Evolutionary conservation across 768 basidiomycete species (phyloP).

Genomic region (Naganishia friedmannii): DNA sequence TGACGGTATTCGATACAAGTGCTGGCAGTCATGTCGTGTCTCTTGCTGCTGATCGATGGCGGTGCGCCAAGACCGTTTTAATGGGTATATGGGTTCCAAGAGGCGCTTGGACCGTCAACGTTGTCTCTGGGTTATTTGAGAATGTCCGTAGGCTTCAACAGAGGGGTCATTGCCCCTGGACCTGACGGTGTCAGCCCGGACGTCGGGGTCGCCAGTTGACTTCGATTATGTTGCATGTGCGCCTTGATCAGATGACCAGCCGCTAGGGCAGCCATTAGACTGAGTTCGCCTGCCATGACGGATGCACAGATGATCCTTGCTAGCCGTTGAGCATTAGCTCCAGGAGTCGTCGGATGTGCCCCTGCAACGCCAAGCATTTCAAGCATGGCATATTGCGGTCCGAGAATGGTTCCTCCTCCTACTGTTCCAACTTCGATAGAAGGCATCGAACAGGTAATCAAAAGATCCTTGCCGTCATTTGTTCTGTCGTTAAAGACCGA

Average conservation of each 20-base stretch:
- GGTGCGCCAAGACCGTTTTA: background rate
- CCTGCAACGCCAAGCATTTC: slow-evolving; percentile 92
- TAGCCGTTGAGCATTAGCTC: slow-evolving; percentile 81
- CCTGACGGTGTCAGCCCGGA: slow-evolving; percentile 13
- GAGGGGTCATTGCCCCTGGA: slow-evolving; percentile 14
- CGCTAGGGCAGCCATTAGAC: slow-evolving; percentile 84
- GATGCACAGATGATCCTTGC: slow-evolving; percentile 85
- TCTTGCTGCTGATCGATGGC: background rate
- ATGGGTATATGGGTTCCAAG: slow-evolving; percentile 9
- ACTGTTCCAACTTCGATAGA: slow-evolving; percentile 98
- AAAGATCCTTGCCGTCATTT: slow-evolving; percentile 82
- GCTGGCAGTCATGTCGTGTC: slow-evolving; percentile 1
- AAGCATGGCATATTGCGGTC: slow-evolving; percentile 82
- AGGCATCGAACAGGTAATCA: slow-evolving; percentile 96
- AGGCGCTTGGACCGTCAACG: background rate
- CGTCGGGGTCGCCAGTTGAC: slow-evolving; percentile 18
- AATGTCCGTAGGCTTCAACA: slow-evolving; percentile 1
- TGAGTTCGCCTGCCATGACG: slow-evolving; percentile 97
- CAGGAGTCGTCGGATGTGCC: slow-evolving; percentile 79
- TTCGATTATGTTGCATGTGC: slow-evolving; percentile 54
- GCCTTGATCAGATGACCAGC: slow-evolving; percentile 92
- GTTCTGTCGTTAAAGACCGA: slow-evolving; percentile 56
- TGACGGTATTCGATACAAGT: slow-evolving; percentile 2
- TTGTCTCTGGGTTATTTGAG: background rate
- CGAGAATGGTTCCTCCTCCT: slow-evolving; percentile 90